Evolutionary conservation across 352 stramenopile species (phyloP).

Genomic region (Phytophthora fragariae): DNA sequence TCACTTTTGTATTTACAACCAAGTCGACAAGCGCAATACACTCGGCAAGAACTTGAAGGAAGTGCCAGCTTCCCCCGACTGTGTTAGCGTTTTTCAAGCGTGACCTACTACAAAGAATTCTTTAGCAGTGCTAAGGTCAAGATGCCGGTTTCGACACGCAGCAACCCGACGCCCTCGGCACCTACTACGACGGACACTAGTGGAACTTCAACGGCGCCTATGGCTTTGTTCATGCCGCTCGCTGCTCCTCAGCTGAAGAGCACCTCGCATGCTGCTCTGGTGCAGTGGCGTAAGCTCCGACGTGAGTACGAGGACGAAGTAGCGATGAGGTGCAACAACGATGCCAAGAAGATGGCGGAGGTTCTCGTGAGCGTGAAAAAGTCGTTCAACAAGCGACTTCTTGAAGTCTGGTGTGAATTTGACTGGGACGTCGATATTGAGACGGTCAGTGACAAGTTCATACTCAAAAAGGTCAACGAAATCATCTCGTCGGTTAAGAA

Average conservation of each 20-base stretch:
- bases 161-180: too few species aligned
- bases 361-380: conserved; percentile 17
- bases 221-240: conserved; percentile 17
- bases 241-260: conserved; percentile 18
- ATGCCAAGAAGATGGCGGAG: conserved; percentile 4
- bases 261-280: conserved; percentile 10
- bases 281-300: conserved; percentile 12
- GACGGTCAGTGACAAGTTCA: conserved; percentile 20
- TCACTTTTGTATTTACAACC: too few species aligned
- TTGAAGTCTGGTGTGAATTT: conserved; percentile 19
- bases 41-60: too few species aligned
- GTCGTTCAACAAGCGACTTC: conserved; percentile 16
- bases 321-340: conserved; percentile 16
- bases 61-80: too few species aligned
- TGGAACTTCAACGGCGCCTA: background rate
- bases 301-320: conserved; percentile 17
- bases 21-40: too few species aligned
- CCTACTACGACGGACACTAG: too few species aligned
- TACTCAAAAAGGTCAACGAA: conserved; percentile 23
- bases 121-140: too few species aligned
- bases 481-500: conserved; percentile 34
- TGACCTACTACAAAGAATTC: too few species aligned
- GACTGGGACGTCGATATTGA: conserved; percentile 13
- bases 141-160: too few species aligned
- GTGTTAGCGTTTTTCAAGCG: too few species aligned